These are phyloP conservation scores for Agrocybe praecox DNA, from an alignment of 768 basidiomycete species.

Conservation along the genomic window DNA sequence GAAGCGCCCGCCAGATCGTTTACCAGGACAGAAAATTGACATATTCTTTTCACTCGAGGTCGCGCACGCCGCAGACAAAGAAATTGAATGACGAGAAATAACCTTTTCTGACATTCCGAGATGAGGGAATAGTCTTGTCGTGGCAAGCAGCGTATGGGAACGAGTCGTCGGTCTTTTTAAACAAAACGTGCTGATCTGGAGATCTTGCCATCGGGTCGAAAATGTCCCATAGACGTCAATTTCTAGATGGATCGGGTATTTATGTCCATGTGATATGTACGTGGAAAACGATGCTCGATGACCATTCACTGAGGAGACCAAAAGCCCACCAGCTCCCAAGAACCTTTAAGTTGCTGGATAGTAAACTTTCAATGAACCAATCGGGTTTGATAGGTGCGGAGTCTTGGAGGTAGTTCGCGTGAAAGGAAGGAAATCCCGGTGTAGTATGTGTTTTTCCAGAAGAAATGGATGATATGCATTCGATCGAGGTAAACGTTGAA, in stretches of 20 bases:
- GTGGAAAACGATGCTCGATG: background rate
- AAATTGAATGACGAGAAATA: constrained; percentile 4
- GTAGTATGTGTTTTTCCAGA: background rate
- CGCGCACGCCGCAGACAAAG: constrained; percentile 2
- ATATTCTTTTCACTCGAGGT: constrained; percentile 8
- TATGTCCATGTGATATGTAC: constrained; percentile 13
- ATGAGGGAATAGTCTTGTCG: background rate
- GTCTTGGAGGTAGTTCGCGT: too few species aligned
- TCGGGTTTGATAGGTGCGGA: too few species aligned
- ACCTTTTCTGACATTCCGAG: constrained; percentile 7
- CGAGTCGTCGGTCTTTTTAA: background rate
- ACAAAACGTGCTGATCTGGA: constrained; percentile 5
- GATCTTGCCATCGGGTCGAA: constrained; percentile 13
- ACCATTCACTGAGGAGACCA: too few species aligned
- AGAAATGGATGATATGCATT: background rate
- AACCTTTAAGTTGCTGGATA: too few species aligned
- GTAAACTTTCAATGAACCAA: too few species aligned
- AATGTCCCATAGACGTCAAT: constrained; percentile 13
- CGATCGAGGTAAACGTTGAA: background rate
- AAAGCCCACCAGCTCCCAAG: too few species aligned
- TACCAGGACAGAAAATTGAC: constrained; percentile 5
- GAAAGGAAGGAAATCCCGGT: too few species aligned
- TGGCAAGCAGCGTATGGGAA: background rate
- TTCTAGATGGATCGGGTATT: constrained; percentile 2
- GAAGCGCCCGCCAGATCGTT: constrained; percentile 13